A percentile compares a stretch with the other conserved stretches of the same genome.
These are phyloP conservation scores for Simplicillium sp. DNA, from an alignment of 2,329 filamentous ascomycete genomes.

Conservation along the genomic window DNA sequence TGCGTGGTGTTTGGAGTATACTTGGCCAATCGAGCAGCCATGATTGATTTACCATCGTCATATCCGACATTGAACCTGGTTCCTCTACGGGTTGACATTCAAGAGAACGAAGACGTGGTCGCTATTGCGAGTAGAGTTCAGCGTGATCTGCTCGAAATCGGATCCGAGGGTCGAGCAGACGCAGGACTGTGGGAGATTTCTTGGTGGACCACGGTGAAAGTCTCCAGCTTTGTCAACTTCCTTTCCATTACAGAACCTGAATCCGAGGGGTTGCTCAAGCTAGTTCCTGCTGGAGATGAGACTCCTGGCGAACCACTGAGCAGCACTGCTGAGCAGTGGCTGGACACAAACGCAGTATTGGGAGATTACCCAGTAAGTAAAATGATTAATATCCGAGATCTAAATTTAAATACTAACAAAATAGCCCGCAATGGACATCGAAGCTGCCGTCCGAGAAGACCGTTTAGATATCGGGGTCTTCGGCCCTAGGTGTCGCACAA, in stretches of 20 bases:
- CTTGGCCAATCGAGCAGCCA: conserved; percentile 62
- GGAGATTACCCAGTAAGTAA: conserved; percentile 18
- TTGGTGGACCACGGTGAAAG: conserved; percentile 61
- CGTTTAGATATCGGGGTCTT: conserved; percentile 31
- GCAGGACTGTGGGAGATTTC: conserved; percentile 62
- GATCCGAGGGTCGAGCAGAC: conserved; percentile 35
- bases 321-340: not conserved
- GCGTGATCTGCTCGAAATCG: conserved; percentile 54
- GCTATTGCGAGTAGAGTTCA: conserved; percentile 55
- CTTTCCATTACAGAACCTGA: conserved; percentile 39
- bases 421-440: conserved; percentile 30
- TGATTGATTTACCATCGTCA: conserved; percentile 34
- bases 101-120: conserved; percentile 24
- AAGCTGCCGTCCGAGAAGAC: conserved; percentile 22
- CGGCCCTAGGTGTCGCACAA: conserved; percentile 19
- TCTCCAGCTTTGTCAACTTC: conserved; percentile 78
- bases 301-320: not conserved
- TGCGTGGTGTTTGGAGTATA: conserved; percentile 67
- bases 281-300: not conserved
- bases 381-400: too few relatives aligned
- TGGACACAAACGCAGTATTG: conserved; percentile 10
- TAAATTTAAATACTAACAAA: conserved; percentile 4
- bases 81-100: conserved; percentile 50
- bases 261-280: not conserved
- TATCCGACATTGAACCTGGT: conserved; percentile 74